Evolutionary conservation across 1,284 basidiomycete species (phyloP).

Genomic region (Taiwanofungus camphoratus): DNA sequence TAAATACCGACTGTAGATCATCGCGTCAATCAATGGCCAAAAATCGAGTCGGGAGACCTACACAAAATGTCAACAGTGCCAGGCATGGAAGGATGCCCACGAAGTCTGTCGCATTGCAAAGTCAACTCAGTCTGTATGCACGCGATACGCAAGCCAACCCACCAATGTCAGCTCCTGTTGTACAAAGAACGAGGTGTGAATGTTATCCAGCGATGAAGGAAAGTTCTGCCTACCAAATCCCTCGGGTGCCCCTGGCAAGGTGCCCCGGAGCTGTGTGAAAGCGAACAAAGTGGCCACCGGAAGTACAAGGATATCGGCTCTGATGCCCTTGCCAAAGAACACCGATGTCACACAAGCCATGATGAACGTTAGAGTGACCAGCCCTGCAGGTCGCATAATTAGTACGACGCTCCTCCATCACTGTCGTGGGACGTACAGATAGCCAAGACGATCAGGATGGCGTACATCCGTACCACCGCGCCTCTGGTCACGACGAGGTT

Average conservation of each 20-base stretch:
- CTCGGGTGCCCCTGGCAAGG: slow-evolving; percentile 19
- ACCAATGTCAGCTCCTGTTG: slow-evolving; percentile 17
- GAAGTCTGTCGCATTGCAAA: slow-evolving; percentile 12
- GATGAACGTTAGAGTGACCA: slow-evolving; percentile 20
- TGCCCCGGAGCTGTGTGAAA: slow-evolving; percentile 21
- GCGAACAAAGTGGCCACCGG: slow-evolving; percentile 22
- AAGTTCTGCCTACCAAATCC: slow-evolving; percentile 20
- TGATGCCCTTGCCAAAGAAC: slow-evolving; percentile 19
- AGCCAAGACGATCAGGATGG: slow-evolving; percentile 18
- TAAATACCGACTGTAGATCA: slow-evolving; percentile 17
- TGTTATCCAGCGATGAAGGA: background rate
- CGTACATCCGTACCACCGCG: slow-evolving; percentile 18
- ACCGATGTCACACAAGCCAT: slow-evolving; percentile 18
- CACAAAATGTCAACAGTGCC: slow-evolving; percentile 19
- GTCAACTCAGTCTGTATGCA: background rate
- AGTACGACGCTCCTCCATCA: no score
- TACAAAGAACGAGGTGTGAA: background rate
- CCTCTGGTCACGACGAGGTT: slow-evolving; percentile 19
- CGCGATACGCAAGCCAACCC: background rate
- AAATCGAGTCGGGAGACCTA: slow-evolving; percentile 3
- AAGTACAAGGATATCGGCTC: slow-evolving; percentile 16
- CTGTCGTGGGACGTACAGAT: slow-evolving; percentile 15
- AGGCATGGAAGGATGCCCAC: slow-evolving; percentile 21
- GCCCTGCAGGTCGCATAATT: slow-evolving; percentile 11
- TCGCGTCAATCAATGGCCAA: background rate